A percentile compares a stretch with the other conserved stretches of the same genome.
phyloP scores from a whole-genome alignment of 2,329 filamentous ascomycete genomes.

The Juglanconis sp. region DNA sequence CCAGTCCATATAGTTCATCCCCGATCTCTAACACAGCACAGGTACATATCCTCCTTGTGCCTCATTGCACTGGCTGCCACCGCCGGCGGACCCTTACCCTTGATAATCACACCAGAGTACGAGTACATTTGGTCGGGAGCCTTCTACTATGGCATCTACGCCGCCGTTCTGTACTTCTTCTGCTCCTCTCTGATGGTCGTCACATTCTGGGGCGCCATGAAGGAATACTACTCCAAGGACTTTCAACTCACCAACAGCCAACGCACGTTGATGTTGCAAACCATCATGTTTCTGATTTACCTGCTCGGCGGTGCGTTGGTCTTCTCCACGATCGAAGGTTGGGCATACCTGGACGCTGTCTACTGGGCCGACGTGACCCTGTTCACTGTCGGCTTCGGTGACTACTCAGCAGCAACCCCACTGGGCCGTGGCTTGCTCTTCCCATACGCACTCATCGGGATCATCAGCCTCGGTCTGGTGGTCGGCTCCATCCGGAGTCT shows the following conservation, averaged over 20 bases:
- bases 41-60: slow-evolving; percentile 59
- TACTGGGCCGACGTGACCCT: slow-evolving; percentile 76
- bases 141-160: slow-evolving; percentile 82
- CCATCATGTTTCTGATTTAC: slow-evolving; percentile 80
- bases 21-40: slow-evolving; percentile 37
- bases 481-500: slow-evolving; percentile 73
- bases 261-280: slow-evolving; percentile 85
- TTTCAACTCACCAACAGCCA: slow-evolving; percentile 78
- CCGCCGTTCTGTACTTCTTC: slow-evolving; percentile 75
- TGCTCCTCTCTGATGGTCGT: slow-evolving; percentile 73
- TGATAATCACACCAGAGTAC: slow-evolving; percentile 37
- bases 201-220: slow-evolving; percentile 74
- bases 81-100: slow-evolving; percentile 57
- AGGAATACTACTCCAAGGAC: slow-evolving; percentile 69
- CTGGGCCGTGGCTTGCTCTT: slow-evolving; percentile 71
- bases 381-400: slow-evolving; percentile 64
- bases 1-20: slow-evolving; percentile 33
- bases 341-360: slow-evolving; percentile 73
- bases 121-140: slow-evolving; percentile 72
- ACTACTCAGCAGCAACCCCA: slow-evolving; percentile 44
- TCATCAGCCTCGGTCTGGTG: slow-evolving; percentile 80
- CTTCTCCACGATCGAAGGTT: slow-evolving; percentile 69
- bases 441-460: slow-evolving; percentile 78
- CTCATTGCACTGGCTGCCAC: slow-evolving; percentile 66
- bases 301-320: slow-evolving; percentile 73